Evolutionary conservation across 2,329 filamentous ascomycete genomes (phyloP).

Genomic region (Nannizziopsis barbatae): DNA sequence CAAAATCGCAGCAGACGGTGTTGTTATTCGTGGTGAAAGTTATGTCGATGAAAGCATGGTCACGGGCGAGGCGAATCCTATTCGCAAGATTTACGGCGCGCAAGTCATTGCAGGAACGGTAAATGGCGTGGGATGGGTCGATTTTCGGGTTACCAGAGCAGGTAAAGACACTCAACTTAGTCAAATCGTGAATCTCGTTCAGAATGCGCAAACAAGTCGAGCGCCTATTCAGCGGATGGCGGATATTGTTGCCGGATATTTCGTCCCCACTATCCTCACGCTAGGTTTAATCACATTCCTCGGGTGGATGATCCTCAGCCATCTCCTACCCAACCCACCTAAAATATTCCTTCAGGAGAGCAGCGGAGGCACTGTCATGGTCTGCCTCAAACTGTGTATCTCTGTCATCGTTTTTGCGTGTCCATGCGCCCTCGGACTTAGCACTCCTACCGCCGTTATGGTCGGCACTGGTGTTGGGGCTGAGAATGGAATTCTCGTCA

Average conservation of each 20-base stretch:
- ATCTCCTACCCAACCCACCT: conserved; percentile 71
- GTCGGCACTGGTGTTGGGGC: conserved; percentile 95
- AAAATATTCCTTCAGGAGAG: conserved; percentile 69
- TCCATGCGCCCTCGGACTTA: conserved; percentile 88
- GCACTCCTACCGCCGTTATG: conserved; percentile 96
- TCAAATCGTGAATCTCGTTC: conserved; percentile 96
- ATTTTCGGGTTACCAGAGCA: conserved; percentile 83
- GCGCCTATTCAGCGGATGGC: conserved; percentile 91
- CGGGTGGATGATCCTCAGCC: conserved; percentile 89
- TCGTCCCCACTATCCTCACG: conserved; percentile 77
- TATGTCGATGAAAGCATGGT: conserved; percentile 98
- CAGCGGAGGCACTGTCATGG: conserved; percentile 87
- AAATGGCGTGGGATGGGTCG: conserved; percentile 81
- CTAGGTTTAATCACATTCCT: conserved; percentile 78
- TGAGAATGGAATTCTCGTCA: conserved; percentile 93
- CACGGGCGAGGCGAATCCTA: conserved; percentile 91
- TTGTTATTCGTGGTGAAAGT: conserved; percentile 76
- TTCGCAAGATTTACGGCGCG: conserved; percentile 73
- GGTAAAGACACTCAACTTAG: conserved; percentile 93
- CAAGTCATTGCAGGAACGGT: conserved; percentile 85
- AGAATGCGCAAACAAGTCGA: conserved; percentile 87
- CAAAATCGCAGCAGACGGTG: conserved; percentile 89
- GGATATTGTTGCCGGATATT: conserved; percentile 83
- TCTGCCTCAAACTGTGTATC: conserved; percentile 93
- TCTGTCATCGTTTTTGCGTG: conserved; percentile 98